Conservation (phyloP, 73 alveolate genomes). For the Tetrahymena borealis region DNA sequence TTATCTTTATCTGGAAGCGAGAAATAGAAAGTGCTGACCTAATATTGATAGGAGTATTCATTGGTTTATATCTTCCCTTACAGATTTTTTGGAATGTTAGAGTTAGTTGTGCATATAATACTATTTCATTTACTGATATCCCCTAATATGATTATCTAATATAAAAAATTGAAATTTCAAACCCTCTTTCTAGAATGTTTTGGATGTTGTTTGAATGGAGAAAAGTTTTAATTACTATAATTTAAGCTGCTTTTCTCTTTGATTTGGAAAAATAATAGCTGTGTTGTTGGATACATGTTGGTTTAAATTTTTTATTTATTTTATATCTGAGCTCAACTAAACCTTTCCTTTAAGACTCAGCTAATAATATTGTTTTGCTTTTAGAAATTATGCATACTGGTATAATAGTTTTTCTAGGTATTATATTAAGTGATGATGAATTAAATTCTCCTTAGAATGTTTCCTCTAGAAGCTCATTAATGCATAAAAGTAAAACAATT, state of each 20-base stretch:
- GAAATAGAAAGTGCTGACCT: background rate
- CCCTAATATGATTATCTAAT: background rate
- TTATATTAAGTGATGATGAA: too few relatives aligned
- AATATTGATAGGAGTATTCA: background rate
- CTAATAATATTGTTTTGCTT: background rate
- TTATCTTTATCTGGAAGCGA: background rate
- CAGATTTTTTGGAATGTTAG: background rate
- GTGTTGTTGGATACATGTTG: background rate
- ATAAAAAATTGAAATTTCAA: background rate
- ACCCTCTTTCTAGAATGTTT: background rate
- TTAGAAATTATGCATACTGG: background rate
- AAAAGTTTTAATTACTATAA: background rate
- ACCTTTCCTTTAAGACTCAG: background rate
- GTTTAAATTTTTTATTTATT: background rate
- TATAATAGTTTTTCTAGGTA: background rate
- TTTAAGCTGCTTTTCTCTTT: background rate
- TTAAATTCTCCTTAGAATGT: too few relatives aligned
- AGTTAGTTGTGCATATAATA: background rate
- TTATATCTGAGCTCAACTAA: background rate
- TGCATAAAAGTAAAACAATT: background rate
- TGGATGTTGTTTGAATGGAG: background rate
- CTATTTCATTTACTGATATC: background rate
- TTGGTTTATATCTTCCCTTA: background rate
- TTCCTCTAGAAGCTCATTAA: too few relatives aligned
- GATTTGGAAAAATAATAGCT: background rate